A percentile compares a stretch with the other conserved stretches of the same genome.
Evolutionary conservation across 768 basidiomycete species (phyloP).

Genomic region (Calocera cornea): DNA sequence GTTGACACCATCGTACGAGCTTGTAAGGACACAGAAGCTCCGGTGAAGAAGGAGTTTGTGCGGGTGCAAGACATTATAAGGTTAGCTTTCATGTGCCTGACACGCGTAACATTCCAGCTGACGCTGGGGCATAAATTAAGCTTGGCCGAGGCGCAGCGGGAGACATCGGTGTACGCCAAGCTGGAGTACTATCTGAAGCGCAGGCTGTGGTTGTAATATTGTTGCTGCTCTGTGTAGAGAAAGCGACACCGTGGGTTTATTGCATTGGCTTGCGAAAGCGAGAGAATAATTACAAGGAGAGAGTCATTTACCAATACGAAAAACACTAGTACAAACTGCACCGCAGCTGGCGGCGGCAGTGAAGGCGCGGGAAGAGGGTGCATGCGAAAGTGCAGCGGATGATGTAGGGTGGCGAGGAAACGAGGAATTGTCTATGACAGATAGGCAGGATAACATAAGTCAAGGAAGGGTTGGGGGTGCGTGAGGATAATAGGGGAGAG

Average conservation of each 20-base stretch:
- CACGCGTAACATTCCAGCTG: constrained; percentile 7
- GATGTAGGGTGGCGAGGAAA: background rate
- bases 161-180: constrained; percentile 77
- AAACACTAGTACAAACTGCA: background rate
- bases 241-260: background rate
- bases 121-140: constrained; percentile 29
- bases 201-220: constrained; percentile 53
- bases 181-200: constrained; percentile 91
- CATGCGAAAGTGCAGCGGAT: background rate
- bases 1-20: constrained; percentile 56
- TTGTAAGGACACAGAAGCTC: constrained; percentile 48
- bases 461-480: background rate
- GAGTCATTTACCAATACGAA: background rate
- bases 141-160: constrained; percentile 65
- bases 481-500: background rate
- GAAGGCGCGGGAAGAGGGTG: background rate
- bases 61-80: constrained; percentile 64
- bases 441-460: constrained; percentile 5
- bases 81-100: constrained; percentile 29
- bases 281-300: background rate
- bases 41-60: constrained; percentile 35
- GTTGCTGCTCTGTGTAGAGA: background rate
- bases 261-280: constrained; percentile 2
- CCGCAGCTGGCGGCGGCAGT: background rate
- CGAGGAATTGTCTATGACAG: background rate